Conservation (phyloP, 345 rosid species). For the Eucalyptus lansdowneana region DNA sequence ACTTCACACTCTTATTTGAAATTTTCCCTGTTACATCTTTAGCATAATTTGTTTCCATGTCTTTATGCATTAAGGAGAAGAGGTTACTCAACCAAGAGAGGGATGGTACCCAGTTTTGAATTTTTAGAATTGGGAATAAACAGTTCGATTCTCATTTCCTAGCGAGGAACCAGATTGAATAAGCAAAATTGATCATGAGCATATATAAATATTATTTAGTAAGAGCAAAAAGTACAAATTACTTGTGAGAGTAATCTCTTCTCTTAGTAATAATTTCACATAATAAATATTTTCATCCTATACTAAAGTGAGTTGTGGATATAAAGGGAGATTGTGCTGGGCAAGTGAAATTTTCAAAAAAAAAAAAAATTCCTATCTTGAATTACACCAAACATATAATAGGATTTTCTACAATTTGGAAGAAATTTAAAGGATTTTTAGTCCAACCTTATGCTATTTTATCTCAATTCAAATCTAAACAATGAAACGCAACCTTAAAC, state of each 20-base stretch:
- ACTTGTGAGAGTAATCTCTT: background rate
- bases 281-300: background rate
- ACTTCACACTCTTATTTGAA: no score
- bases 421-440: no score
- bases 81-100: background rate
- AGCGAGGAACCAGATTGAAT: fast-evolving
- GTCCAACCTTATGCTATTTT: background rate
- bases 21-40: background rate
- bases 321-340: background rate
- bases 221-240: background rate
- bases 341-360: background rate
- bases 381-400: background rate
- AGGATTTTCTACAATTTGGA: background rate
- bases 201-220: no score
- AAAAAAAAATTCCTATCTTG: no score
- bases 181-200: background rate
- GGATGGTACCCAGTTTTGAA: background rate
- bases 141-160: fast-evolving
- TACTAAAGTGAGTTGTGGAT: no score
- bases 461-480: background rate
- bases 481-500: background rate
- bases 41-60: background rate
- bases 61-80: background rate
- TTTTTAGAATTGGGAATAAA: background rate
- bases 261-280: background rate